Conservation (phyloP, 2,329 filamentous ascomycete genomes). For the Karstenula rhodostoma region DNA sequence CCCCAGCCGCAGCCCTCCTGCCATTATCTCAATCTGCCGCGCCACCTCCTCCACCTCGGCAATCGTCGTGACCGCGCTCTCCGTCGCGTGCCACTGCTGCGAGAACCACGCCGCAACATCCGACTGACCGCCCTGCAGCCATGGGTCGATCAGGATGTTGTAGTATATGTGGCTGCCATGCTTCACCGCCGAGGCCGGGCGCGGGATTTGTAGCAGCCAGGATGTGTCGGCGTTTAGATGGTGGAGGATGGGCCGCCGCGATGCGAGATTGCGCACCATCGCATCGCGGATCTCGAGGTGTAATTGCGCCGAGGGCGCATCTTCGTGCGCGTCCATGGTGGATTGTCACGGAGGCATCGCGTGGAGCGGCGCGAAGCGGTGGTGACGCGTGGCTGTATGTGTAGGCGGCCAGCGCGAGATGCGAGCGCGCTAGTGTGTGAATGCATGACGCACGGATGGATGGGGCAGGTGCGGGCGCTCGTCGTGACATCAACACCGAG, state of each 20-base stretch:
- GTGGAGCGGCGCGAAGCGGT: constrained; percentile 6
- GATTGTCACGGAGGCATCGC: constrained; percentile 34
- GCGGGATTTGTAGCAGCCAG: constrained; percentile 72
- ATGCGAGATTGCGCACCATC: constrained; percentile 50
- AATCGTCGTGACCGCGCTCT: constrained; percentile 64
- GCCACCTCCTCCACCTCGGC: constrained; percentile 63
- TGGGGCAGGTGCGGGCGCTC: neutral
- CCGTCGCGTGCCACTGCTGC: constrained; percentile 68
- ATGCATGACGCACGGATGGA: constrained; percentile 18
- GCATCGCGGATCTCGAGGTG: constrained; percentile 53
- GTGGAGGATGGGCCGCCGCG: constrained; percentile 63
- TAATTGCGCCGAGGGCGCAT: constrained; percentile 51
- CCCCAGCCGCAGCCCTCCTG: constrained; percentile 37
- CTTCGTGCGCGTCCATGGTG: constrained; percentile 45
- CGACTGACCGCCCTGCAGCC: constrained; percentile 68
- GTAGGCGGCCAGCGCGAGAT: constrained; percentile 1
- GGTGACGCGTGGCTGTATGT: neutral
- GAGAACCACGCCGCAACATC: constrained; percentile 72
- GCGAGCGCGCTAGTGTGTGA: constrained; percentile 15
- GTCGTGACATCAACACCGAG: neutral
- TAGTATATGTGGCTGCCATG: constrained; percentile 62
- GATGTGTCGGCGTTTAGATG: constrained; percentile 73
- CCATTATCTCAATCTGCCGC: constrained; percentile 57
- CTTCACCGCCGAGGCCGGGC: constrained; percentile 55
- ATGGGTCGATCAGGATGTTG: constrained; percentile 72